Evolutionary conservation across 148 eudicot genomes (phyloP).

Genomic region (Fagopyrum esculentum): DNA sequence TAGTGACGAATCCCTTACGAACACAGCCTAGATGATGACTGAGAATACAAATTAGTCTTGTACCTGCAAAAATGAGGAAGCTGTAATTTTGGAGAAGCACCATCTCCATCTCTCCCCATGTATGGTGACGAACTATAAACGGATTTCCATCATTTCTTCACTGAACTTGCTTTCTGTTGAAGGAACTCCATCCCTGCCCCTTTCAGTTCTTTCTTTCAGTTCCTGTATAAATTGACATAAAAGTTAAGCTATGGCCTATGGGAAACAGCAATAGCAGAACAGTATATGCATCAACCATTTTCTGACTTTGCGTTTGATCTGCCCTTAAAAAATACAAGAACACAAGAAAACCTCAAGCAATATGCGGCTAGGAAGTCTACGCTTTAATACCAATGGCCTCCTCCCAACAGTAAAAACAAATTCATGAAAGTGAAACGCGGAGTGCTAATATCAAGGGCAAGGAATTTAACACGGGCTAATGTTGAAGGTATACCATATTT

Average conservation of each 20-base stretch:
- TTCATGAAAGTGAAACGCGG: too few relatives aligned
- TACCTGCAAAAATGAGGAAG: conserved; percentile 97
- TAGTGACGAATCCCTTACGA: not conserved
- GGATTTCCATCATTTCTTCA: conserved; percentile 81
- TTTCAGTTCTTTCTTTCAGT: conserved; percentile 70
- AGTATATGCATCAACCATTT: not conserved
- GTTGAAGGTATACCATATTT: too few relatives aligned
- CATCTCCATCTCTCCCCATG: conserved; percentile 67
- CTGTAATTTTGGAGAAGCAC: conserved; percentile 92
- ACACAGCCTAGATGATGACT: not conserved
- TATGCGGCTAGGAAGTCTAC: too few relatives aligned
- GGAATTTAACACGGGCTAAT: too few relatives aligned
- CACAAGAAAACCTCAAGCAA: not conserved
- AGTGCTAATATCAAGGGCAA: too few relatives aligned
- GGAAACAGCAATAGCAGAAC: not conserved
- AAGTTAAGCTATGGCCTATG: not conserved
- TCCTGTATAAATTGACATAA: conserved; percentile 35
- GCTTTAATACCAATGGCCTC: too few relatives aligned
- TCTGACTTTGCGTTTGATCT: not conserved
- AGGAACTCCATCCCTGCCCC: conserved; percentile 39
- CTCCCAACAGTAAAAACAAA: too few relatives aligned
- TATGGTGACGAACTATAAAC: conserved; percentile 78
- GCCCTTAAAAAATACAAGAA: not conserved
- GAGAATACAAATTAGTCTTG: not conserved
- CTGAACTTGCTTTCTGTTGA: conserved; percentile 65